A percentile compares a stretch with the other conserved stretches of the same genome.
Conservation (phyloP, 169 alveolate genomes). For the Cyclospora cayetanensis region DNA sequence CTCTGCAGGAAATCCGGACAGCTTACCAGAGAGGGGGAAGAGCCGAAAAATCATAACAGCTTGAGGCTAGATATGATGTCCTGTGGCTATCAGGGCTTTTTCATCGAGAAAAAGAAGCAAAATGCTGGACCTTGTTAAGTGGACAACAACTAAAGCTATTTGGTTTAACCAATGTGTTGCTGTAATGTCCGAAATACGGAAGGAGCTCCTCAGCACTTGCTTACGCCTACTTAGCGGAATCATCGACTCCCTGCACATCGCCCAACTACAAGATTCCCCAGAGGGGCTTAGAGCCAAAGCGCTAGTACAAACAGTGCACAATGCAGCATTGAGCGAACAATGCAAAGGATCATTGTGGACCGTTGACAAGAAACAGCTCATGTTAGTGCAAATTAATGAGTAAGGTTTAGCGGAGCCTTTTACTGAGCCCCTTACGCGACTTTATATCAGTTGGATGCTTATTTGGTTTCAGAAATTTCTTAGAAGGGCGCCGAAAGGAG, state of each 20-base stretch:
- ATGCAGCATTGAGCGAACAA: neutral
- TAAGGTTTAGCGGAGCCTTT: neutral
- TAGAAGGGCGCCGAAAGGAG: conserved; percentile 18
- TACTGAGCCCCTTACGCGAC: neutral
- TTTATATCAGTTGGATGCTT: neutral
- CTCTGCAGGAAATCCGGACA: no score
- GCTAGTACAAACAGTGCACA: neutral
- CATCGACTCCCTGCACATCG: neutral
- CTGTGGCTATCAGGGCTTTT: conserved; percentile 3
- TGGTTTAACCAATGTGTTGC: conserved; percentile 4
- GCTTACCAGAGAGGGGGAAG: no score
- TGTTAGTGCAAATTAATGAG: neutral
- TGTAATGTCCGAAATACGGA: conserved; percentile 5
- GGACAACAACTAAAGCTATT: conserved; percentile 8
- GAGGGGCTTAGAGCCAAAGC: neutral
- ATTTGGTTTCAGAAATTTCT: neutral
- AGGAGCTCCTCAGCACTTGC: conserved; percentile 46
- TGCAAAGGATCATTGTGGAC: conserved; percentile 35
- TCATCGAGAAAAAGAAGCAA: conserved; percentile 22
- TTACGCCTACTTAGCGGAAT: neutral
- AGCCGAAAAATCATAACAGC: no score
- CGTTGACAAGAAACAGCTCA: conserved; percentile 40
- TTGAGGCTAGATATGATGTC: no score
- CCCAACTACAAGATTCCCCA: neutral
- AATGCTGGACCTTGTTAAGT: conserved; percentile 41